These are phyloP conservation scores for Lasiosphaeria ovina DNA, from an alignment of 495 filamentous ascomycete genomes.

Conservation along the genomic window DNA sequence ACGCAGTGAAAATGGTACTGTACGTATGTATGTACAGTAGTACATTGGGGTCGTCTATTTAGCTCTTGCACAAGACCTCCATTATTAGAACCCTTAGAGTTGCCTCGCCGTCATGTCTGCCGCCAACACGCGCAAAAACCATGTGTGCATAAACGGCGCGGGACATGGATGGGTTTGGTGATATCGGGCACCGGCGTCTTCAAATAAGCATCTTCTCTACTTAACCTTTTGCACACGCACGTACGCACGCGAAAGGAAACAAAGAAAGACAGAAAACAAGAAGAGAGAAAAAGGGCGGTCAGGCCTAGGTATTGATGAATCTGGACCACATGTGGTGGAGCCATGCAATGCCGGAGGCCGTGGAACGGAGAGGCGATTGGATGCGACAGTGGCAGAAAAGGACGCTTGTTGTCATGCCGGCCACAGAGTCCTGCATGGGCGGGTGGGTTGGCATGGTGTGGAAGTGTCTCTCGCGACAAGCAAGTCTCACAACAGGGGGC, in stretches of 20 bases:
- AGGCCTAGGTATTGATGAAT: not conserved
- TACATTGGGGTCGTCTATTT: no score
- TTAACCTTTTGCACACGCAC: no score
- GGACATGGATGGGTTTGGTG: no score
- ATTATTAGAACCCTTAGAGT: no score
- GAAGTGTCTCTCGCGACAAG: conserved; percentile 6
- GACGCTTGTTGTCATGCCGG: not conserved
- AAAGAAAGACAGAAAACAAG: not conserved
- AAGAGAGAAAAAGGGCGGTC: conserved; percentile 14
- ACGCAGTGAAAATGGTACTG: no score
- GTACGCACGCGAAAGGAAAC: not conserved
- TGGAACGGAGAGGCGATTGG: not conserved
- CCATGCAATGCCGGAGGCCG: not conserved
- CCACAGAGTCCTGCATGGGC: conserved; percentile 11
- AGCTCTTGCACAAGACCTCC: no score
- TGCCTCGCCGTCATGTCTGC: no score
- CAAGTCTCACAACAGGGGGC: conserved; percentile 16
- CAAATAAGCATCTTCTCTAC: no score
- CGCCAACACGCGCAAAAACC: no score
- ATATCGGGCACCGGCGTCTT: no score
- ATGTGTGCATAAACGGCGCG: no score
- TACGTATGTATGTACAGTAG: no score
- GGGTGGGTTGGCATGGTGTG: conserved; percentile 9
- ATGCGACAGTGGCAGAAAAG: not conserved
- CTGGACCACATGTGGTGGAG: not conserved